Conservation (phyloP, 495 filamentous ascomycete genomes). For the Talaromyces liani region DNA sequence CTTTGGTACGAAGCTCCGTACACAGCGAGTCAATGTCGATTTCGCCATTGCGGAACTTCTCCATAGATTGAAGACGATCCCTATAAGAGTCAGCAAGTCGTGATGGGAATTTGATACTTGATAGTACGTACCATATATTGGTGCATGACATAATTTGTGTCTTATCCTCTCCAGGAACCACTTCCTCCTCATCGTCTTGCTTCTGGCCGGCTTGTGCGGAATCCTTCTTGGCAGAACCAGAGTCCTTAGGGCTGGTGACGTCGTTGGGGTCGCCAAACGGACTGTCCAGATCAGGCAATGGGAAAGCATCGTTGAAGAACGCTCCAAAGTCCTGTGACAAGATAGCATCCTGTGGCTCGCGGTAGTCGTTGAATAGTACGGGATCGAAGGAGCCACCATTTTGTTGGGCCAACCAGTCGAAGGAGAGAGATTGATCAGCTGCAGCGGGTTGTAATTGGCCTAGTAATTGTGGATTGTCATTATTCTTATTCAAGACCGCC, state of each 20-base stretch:
- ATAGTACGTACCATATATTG: constrained; percentile 74
- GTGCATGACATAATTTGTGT: constrained; percentile 72
- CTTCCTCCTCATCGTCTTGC: constrained; percentile 60
- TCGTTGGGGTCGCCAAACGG: constrained; percentile 61
- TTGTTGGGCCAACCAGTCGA: constrained; percentile 78
- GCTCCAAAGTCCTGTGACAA: constrained; percentile 60
- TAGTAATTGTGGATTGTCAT: constrained; percentile 22
- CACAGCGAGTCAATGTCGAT: constrained; percentile 92
- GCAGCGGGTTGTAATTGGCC: constrained; percentile 16
- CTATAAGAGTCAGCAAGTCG: constrained; percentile 38
- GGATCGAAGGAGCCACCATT: constrained; percentile 89
- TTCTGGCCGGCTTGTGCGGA: constrained; percentile 64
- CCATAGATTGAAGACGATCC: constrained; percentile 85
- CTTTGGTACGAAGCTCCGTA: constrained; percentile 89
- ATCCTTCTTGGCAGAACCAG: constrained; percentile 51
- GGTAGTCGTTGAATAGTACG: constrained; percentile 85
- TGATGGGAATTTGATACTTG: not conserved
- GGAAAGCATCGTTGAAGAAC: constrained; percentile 87
- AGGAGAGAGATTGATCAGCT: constrained; percentile 25
- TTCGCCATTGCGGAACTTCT: constrained; percentile 77
- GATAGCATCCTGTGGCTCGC: constrained; percentile 77
- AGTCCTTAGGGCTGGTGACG: constrained; percentile 28
- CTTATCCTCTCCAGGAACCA: constrained; percentile 56
- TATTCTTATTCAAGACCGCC: constrained; percentile 27
- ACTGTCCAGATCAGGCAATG: constrained; percentile 64